Conservation (phyloP, 768 basidiomycete species). For the Hydnomerulius pinastri region DNA sequence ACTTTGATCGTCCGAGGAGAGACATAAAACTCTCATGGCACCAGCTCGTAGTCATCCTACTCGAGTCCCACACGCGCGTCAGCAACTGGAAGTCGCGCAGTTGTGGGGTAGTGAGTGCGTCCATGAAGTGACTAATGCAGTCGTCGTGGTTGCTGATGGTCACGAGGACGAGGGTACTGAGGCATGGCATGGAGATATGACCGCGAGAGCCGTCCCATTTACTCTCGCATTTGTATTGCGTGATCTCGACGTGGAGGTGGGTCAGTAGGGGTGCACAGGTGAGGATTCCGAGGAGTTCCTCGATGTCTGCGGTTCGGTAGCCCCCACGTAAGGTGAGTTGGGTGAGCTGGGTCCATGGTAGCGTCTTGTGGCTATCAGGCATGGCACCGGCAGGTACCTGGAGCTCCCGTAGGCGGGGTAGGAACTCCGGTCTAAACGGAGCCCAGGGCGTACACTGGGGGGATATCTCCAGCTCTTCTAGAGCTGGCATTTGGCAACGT, state of each 20-base stretch:
- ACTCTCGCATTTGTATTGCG: constrained; percentile 29
- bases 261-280: constrained; percentile 25
- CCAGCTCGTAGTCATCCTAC: constrained; percentile 29
- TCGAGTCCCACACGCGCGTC: constrained; percentile 35
- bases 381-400: constrained; percentile 34
- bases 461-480: constrained; percentile 35
- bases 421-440: constrained; percentile 28
- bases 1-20: constrained; percentile 28
- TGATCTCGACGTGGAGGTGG: constrained; percentile 34
- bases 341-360: constrained; percentile 33
- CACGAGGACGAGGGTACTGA: constrained; percentile 31
- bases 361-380: constrained; percentile 33
- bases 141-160: constrained; percentile 30
- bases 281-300: constrained; percentile 28
- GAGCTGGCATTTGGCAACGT: constrained; percentile 23
- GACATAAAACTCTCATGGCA: constrained; percentile 29
- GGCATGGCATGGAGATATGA: constrained; percentile 30
- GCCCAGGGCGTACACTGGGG: constrained; percentile 34
- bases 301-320: constrained; percentile 27
- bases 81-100: constrained; percentile 34
- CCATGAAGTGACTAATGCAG: constrained; percentile 28
- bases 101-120: constrained; percentile 23
- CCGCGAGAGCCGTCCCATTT: constrained; percentile 26
- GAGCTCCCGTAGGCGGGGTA: constrained; percentile 25
- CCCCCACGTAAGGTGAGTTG: constrained; percentile 34